These are phyloP conservation scores for Calonectria henricotiae DNA, from an alignment of 2,329 filamentous ascomycete species.

Conservation along the genomic window DNA sequence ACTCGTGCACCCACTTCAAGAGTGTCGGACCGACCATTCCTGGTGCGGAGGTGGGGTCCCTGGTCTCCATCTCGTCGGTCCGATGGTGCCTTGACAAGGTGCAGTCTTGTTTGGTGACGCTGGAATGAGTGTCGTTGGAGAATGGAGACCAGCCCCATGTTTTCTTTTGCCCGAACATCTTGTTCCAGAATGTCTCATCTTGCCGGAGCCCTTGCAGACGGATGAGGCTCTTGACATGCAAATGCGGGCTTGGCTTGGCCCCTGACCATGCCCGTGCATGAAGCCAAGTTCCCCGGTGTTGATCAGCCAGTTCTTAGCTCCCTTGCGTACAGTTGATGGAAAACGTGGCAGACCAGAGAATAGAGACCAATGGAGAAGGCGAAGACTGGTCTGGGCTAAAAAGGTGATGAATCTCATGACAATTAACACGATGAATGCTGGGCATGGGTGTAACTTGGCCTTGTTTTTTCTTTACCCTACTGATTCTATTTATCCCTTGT, in stretches of 20 bases:
- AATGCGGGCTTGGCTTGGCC: not conserved
- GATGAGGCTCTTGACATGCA: conserved; percentile 11
- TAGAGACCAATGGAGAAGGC: no score
- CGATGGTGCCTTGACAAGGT: not conserved
- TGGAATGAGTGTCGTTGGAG: not conserved
- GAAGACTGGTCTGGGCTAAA: no score
- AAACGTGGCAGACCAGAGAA: no score
- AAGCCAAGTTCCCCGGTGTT: conserved; percentile 3
- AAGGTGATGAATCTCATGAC: no score
- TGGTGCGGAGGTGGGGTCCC: not conserved
- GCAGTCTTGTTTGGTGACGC: not conserved
- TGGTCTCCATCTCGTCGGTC: not conserved
- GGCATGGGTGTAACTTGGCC: no score
- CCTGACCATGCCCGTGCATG: conserved; percentile 12
- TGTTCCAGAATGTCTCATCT: conserved; percentile 16
- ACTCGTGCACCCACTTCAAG: not conserved
- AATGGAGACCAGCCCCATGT: not conserved
- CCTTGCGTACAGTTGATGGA: no score
- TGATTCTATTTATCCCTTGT: no score
- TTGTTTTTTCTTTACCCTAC: no score
- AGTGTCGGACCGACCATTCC: conserved; percentile 15
- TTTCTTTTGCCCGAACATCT: not conserved
- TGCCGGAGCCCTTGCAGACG: not conserved
- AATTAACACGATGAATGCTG: no score
- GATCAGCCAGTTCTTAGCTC: conserved; percentile 8